Evolutionary conservation across 2,329 filamentous ascomycete species (phyloP), one percentile per base, ranked within the genome.

Genomic region (Phaeosphaeriaceae sp.): DNA sequence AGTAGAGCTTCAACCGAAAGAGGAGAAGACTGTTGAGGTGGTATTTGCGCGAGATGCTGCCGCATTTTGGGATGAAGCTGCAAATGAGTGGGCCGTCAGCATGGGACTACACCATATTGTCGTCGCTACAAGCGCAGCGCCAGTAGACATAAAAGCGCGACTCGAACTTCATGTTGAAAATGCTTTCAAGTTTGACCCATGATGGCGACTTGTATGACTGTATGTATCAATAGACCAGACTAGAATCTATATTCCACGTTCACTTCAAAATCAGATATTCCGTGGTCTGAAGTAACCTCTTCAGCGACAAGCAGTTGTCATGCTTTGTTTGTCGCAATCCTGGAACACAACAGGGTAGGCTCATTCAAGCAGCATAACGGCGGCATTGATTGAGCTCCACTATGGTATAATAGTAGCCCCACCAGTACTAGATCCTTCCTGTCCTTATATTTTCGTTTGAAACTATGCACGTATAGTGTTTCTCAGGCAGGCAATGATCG

Each of bases 51-150:
- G 85, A 68, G 91, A 90, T 77, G 88, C 90, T 54, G 87, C 86
- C 0, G 84, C 86, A 53, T 92, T 88, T 78, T 92, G 88, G 82
- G 88, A 91, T 65, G 90, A 92, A 78, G 83, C 85, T 61, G 80
- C 85, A 13, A 81, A 84, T 54, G 80, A 86, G 67, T 93, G 89
- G 89, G 83, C 85, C 20, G 84, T 84, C 1, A 89, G 91, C 78
- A 83, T 83, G 70, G 90, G 89, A 27, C 79, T 80, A 48, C 92
- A 91, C 71, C 83, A 84, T 56, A 81, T 91, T 17, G 76, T 88
- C 53, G 84, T 91, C 2, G 84, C 60, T 21, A 62, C 58, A 27
- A 67, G 65, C 19, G 52, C 57, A 15, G 1, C 25, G 0, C 54
- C 63, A 0, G 76, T 81, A 0, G 25, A 49, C 31, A 15, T 36